Base-by-base conservation (phyloP, 768 basidiomycete genomes). In the Leccinum boreale region DNA sequence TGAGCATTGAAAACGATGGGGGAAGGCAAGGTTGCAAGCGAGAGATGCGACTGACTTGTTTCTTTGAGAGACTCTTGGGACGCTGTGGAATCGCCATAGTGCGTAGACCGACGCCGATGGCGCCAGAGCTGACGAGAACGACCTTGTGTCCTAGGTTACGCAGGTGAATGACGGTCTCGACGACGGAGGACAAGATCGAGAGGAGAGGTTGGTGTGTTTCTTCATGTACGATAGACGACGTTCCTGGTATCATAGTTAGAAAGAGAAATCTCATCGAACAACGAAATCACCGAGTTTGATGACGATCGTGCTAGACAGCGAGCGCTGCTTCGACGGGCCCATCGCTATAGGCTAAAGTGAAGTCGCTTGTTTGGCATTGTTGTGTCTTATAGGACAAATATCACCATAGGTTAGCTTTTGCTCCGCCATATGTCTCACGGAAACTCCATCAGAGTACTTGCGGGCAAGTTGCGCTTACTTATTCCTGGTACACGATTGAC, bases 161-260 rank as follows among this genome's bases (percentile, higher is more conserved):
- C 15, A 99, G 81, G 33, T 84, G 74, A 15, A 92, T 81, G 14
- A 94, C 92, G 0, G 93, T 92, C 73, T 99, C 96, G 31, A 95
- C 94, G 47, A 98, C 80, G 0, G 92, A 85, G 0, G 96, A 97
- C 28, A 99, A 82, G 3, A 90, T 91, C 3, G 95, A 92, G 1
- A 99, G 80, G 21, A 97, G 80, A 0, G 96, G 94, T 64, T 94
- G 86, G 66, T 96, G 92, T 0, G 96, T 96, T 52, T 83, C 86
- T 72, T 97, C 92, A 73, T 95, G 92, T 8, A 98, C 91, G 72
- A 99, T 98, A 9, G 95, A 98, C 0, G 97, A 96, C 2, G 94
- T 94, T 55, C 97, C 95, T 60, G 47, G 29, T 47, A 55, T 48
- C 45, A 10, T 4, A 28, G 61, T 66, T 39, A 71, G 54, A 53